Base-by-base conservation (phyloP, 257 asterid species). In the Fraxinus anomala region DNA sequence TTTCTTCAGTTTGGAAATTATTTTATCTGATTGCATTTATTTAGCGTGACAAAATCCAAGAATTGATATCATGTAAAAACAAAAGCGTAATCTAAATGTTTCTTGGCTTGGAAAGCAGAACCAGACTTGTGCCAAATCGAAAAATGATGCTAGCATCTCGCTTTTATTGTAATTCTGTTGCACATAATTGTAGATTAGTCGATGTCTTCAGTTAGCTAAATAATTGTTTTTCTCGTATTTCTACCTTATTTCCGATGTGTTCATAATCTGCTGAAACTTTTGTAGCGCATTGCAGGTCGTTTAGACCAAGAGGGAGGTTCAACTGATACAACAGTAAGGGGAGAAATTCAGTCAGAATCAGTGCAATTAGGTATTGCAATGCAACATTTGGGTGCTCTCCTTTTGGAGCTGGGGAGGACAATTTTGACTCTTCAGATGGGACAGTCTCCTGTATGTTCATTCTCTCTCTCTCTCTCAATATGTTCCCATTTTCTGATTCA, bases 371-470 rank as follows among this genome's bases (percentile, higher is more conserved):
- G 99, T 80, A 82, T 89, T 82, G 92, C 92, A 73, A 89, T 93
- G 98, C 99, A 92, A 80, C 97, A 93, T 78, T 78, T 96, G 65
- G 99, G 99, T 81, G 88, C 99, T 71, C 95, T 93, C 73, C 76
- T 96, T 74, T 83, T 96, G 49, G 99, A 96, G 89, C 90, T 96
- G 81, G 99, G 99, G 69, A 89, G 99, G 84, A 93, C 98, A 68
- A 82, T 91, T 65, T 81, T 96, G 89, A 93, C 97, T 40, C 88
- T 91, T 80, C 96, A 91, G 73, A 83, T 96, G 89, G 98, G 97
- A 76, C 97, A 88, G 73, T 88, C 92, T 79, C 89, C 92, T 80
- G 99, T 93, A 93, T 73, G 88, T 30, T 84, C 76, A 80, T 78
- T 83, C 68, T 73, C 39, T 79, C 77, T 36, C 54, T 37, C 63